Base-by-base conservation (phyloP, 345 rosid species). In the Euphorbia tirucalli region DNA sequence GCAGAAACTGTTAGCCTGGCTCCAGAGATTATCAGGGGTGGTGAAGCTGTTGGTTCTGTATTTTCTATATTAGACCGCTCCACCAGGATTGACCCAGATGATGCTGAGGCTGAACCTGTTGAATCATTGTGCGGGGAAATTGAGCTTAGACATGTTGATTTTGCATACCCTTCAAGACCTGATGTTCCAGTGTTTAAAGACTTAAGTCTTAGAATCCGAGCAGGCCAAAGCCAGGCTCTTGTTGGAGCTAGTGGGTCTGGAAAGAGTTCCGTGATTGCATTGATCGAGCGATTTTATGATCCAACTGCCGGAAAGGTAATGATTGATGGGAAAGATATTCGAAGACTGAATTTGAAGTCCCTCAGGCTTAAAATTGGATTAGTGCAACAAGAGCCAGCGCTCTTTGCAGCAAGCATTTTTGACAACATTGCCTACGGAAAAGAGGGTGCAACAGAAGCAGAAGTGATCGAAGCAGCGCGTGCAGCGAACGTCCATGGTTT, bases 1-100 rank as follows among this genome's bases (percentile, higher is more conserved):
- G 99, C 99, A 1, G 99, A 95, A 81, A 95, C 99, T 6, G 99
- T 95, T 55, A 95, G 98, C 79, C 98, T 95, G 46, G 99, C 99
- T 56, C 99, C 99, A n/a, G 99, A 95, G 84, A 95, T 95, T 61
- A 84, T 95, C 62, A 82, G 97, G 39, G 99, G 99, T 25, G 98
- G 99, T 64, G 99, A 95, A 82, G 92, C 99, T 0, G 96, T 92
- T 8, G 99, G 99, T 70, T 95, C 99, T 0, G 99, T 95, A 24
- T 95, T 95, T 80, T 87, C 97, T 1, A 88, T 92, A 32, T 75
- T 95, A 74, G 98, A 95, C 72, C 82, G 94, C 18, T 82, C 88
- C 10, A 95, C 98, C 10, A 78, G 79, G 76, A 95, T 95, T 49
- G 99, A 95, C 72, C 91, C 98, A 0, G 98, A 95, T 52, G 99